A percentile compares a stretch with the other conserved stretches of the same genome.
Conservation (phyloP, 2,329 filamentous ascomycete species). For the Lojkania enalia region DNA sequence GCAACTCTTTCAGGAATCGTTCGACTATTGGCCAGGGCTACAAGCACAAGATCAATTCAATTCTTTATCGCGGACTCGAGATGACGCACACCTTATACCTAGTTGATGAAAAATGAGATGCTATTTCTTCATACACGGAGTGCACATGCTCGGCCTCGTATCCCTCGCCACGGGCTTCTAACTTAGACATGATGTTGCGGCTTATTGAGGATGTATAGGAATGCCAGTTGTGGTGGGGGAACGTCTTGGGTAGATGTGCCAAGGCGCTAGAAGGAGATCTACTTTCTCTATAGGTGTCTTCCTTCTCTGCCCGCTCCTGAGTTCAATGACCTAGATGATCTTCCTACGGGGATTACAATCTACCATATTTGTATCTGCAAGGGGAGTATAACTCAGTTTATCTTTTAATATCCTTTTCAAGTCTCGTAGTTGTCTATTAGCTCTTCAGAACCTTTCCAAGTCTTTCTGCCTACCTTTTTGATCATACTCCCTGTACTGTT, state of each 20-base stretch:
- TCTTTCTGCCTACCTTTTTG: no score
- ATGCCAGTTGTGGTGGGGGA: not conserved
- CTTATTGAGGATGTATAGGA: not conserved
- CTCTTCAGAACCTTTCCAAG: no score
- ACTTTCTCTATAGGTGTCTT: no score
- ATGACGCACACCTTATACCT: slow-evolving; percentile 63
- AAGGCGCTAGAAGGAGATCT: not conserved
- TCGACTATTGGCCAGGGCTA: slow-evolving; percentile 92
- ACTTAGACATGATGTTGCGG: slow-evolving; percentile 26
- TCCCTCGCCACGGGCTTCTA: slow-evolving; percentile 47
- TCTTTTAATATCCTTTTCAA: no score
- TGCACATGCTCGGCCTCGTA: slow-evolving; percentile 93
- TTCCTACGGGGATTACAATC: no score
- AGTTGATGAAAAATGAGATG: slow-evolving; percentile 80
- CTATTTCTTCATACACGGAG: slow-evolving; percentile 85
- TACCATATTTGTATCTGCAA: no score
- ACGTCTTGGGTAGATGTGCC: not conserved
- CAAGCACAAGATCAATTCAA: slow-evolving; percentile 36
- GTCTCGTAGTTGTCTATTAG: no score
- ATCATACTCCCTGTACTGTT: no score
- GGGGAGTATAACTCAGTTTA: no score
- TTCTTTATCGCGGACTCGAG: slow-evolving; percentile 18
- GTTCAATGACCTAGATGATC: no score
- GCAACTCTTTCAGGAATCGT: slow-evolving; percentile 68
- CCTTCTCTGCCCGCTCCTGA: no score